Base-by-base conservation (phyloP, 202 grass and related monocot species). In the Bolboschoenoplectus hybrid region DNA sequence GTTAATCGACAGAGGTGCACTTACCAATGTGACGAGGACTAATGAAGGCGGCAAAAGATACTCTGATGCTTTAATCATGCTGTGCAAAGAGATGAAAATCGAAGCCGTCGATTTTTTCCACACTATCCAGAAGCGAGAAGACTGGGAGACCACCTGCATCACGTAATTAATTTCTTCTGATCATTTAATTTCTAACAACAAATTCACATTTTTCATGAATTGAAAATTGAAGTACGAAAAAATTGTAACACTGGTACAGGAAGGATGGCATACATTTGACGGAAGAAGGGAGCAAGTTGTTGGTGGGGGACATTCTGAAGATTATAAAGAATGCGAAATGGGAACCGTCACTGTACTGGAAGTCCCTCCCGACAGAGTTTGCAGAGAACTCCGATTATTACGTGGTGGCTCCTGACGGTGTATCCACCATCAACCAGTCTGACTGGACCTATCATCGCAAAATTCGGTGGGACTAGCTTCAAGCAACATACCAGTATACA, bases 321-420 rank as follows among this genome's bases (percentile, higher is more conserved):
- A 73, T 97, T 67, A 87, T 94, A 32, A 92, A 94, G 72, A 87
- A 91, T 47, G 94, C 90, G 55, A 92, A 94, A 7, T 97, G 94
- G 94, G 89, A 97, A 43, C 94, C 94, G 68, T 92, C 90, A 46
- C 67, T 97, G 32, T 75, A 88, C 84, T 97, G 94, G 94, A 94
- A 92, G 73, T 87, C 77, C n/a, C 71, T 97, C 85, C 82, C 86
- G 7, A 92, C 92, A 0, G 92, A 97, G 86, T 97, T 97, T 14
- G 85, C 3, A 6, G 92, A 97, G 90, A 89, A 94, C 67, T 97
- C 92, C 0, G 79, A 92, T 66, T 97, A 88, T 9, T 90, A 97
- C 61, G 72, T 94, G 6, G 90, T 97, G 60, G 34, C 90, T 82
- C 87, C 90, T 61, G 90, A 90, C 74, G 94, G 92, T 55, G 39